Evolutionary conservation across 2,329 filamentous ascomycete species (phyloP), one percentile per base, ranked within the genome.

Genomic region (Cordyceps fumosorosea): DNA sequence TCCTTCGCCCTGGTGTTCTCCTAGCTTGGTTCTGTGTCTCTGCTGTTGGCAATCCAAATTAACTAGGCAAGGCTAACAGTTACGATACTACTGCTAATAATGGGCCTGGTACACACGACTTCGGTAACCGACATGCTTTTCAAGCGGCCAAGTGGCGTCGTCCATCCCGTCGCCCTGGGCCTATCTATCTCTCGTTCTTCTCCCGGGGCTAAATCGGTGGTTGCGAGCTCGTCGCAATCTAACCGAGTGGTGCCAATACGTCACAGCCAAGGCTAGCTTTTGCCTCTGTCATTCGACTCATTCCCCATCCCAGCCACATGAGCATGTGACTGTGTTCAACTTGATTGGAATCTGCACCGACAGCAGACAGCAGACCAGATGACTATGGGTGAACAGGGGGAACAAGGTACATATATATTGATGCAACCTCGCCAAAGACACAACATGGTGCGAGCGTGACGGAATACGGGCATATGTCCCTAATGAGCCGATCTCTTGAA

Each of bases 11-110:
- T 42, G 11, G 5, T 32, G 29, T 32, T 32, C 29, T 10, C 29
- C 47, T 59, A 53, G 37, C 45, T 53, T n/a, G 8, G 40, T 29
- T 22, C 37, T 10, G 3, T 45, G 56, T 44, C 45, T 50, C 47
- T 59, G 56, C 29, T 44, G 40, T 32, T 47, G 57, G 48, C 24
- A 58, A 53, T 45, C 37, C 37, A 45, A 60, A 60, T 45, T 53
- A 24, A 26, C 11, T 48, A 48, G 48, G 40, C 57, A 48, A 54
- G 40, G 50, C 57, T 47, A 53, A 45, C 7, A 12, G 16, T 11
- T 53, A n/a, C 34, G 24, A 16, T 29, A 11, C 26, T 24, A 3
- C n/a, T 55, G n/a, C 11, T 37, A 55, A 44, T 34, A 20, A 18
- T 26, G 26, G 24, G 1, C 54, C 40, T 20, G 44, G 7, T 22